Evolutionary conservation across 208 protist genomes (phyloP), one percentile per base, ranked within the genome.

Genomic region (Leishmania turanica): DNA sequence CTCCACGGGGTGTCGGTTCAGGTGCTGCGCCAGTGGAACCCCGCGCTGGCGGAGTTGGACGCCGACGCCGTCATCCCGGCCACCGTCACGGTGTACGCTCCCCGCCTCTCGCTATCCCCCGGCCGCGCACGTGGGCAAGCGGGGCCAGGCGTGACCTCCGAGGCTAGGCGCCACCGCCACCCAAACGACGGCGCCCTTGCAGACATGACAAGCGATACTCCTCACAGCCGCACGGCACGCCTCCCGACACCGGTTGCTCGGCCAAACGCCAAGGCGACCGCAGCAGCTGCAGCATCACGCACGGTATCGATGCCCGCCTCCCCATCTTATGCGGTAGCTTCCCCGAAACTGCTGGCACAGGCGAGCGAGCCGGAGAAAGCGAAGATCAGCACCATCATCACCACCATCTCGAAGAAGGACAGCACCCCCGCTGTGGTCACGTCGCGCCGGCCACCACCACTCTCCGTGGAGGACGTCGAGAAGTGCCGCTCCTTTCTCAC

Each of bases 11-110:
- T 88, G 34, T 56, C 88, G 17, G 40, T 88, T 19, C 42, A 75
- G 45, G 74, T 49, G 53, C 82, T 92, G 42, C 47, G 84, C 24
- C 60, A 80, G 65, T 68, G 81, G 68, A 94, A 91, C 58, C 88
- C 90, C 9, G 68, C 87, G 19, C 85, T 94, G 58, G 68, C 77
- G 3, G 37, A 70, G 37, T 81, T 85, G 56, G 85, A 76, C 31
- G 72, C 72, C 54, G 72, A 86, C 66, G 81, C 83, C n/a, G 9
- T 77, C 13, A 71, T 92, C 19, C 84, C 90, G 2, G 60, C 60
- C 13, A 71, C 75, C 0, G 60, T 24, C 8, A 56, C 79, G 15
- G 40, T 84, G 31, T 40, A 64, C 1, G 47, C 78, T 49, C 74
- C 84, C 0, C 77, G 64, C 24, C 53, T 40, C 49, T 47, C 66